A percentile compares a stretch with the other conserved stretches of the same genome.
These are phyloP conservation scores for Xylariales sp. DNA, from an alignment of 2,329 filamentous ascomycete species.

Conservation along the genomic window DNA sequence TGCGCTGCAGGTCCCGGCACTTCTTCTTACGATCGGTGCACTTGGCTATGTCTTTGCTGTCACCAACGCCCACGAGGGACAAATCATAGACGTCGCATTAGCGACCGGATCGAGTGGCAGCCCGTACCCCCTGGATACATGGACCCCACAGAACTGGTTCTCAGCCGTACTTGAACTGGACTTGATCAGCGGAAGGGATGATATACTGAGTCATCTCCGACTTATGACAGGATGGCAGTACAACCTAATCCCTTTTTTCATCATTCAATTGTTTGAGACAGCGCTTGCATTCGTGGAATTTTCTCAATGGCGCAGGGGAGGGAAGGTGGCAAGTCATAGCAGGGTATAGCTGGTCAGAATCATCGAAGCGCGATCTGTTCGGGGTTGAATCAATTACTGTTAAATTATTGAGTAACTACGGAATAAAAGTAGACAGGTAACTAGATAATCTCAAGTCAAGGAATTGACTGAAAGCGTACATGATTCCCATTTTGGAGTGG, in stretches of 20 bases:
- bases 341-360: not conserved
- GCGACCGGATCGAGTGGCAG: slow-evolving; percentile 17
- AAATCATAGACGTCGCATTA: slow-evolving; percentile 25
- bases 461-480: no score
- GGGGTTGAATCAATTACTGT: no score
- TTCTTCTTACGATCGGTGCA: slow-evolving; percentile 31
- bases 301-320: slow-evolving; percentile 2
- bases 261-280: slow-evolving; percentile 20
- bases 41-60: slow-evolving; percentile 32
- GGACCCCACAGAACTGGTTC: slow-evolving; percentile 38
- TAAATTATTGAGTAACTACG: no score
- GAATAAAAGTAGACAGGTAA: no score
- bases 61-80: slow-evolving; percentile 22
- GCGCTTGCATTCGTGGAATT: slow-evolving; percentile 14
- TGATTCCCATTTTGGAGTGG: no score
- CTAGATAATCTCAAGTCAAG: no score
- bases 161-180: slow-evolving; percentile 27
- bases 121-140: slow-evolving; percentile 26
- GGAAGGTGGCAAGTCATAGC: not conserved
- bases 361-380: no score
- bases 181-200: slow-evolving; percentile 18
- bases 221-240: slow-evolving; percentile 32
- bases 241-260: slow-evolving; percentile 29
- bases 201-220: slow-evolving; percentile 22
- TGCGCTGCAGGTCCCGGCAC: slow-evolving; percentile 26